These are phyloP conservation scores for Aspergillus ustus DNA, from an alignment of 2,329 filamentous ascomycete species.

Conservation along the genomic window DNA sequence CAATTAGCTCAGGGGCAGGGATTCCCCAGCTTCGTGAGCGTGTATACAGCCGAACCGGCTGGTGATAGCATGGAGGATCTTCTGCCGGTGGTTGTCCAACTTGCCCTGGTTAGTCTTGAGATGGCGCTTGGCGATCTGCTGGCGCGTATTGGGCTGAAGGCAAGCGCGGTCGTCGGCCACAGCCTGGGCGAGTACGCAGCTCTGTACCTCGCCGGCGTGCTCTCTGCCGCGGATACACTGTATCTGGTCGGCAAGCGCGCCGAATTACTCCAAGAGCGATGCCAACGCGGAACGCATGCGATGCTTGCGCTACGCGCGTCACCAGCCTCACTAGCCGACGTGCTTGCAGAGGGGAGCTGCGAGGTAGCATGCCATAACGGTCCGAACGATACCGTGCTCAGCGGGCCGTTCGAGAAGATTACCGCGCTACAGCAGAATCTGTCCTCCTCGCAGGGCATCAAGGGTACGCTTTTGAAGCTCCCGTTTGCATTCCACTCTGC, in stretches of 20 bases:
- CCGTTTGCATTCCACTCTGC: conserved; percentile 54
- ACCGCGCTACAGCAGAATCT: conserved; percentile 33
- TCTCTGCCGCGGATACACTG: conserved; percentile 48
- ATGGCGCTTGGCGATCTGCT: conserved; percentile 45
- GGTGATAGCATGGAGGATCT: conserved; percentile 35
- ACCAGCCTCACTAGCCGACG: conserved; percentile 47
- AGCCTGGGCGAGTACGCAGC: conserved; percentile 47
- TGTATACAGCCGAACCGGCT: conserved; percentile 28
- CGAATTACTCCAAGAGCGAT: conserved; percentile 66
- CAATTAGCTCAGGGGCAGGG: conserved; percentile 37
- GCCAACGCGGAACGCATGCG: conserved; percentile 67
- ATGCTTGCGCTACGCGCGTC: conserved; percentile 62
- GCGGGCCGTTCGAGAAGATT: conserved; percentile 39
- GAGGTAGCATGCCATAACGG: conserved; percentile 47
- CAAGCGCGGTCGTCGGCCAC: conserved; percentile 48
- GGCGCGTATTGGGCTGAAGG: conserved; percentile 41
- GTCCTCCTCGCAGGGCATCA: conserved; percentile 38
- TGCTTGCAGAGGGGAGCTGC: conserved; percentile 1
- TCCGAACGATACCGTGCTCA: conserved; percentile 44
- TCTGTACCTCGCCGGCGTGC: conserved; percentile 36
- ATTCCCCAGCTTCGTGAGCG: conserved; percentile 39
- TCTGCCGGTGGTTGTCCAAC: conserved; percentile 28
- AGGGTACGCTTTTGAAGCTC: conserved; percentile 45
- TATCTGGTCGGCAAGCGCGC: conserved; percentile 73
- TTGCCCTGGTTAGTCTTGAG: conserved; percentile 45